These are phyloP conservation scores for Penicillium sp. DNA, from an alignment of 2,329 filamentous ascomycete genomes.

Conservation along the genomic window DNA sequence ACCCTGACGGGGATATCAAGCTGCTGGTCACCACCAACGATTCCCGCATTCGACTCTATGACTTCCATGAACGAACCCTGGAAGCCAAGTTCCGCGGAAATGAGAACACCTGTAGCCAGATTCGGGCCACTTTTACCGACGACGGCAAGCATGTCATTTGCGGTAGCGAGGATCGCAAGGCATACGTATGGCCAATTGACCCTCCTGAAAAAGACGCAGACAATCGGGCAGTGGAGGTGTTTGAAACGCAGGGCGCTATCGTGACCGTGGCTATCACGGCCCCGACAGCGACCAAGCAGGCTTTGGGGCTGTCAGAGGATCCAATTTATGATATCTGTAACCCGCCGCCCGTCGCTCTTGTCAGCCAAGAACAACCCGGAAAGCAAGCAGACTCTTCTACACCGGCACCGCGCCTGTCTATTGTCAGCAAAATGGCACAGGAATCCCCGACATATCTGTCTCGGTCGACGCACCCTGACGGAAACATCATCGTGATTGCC, in stretches of 20 bases:
- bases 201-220: constrained; percentile 63
- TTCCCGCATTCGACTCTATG: constrained; percentile 84
- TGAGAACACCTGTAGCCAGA: constrained; percentile 84
- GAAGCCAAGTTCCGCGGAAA: constrained; percentile 90
- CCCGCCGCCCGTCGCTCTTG: constrained; percentile 77
- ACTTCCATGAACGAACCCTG: constrained; percentile 73
- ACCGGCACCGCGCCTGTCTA: constrained; percentile 31
- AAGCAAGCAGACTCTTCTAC: constrained; percentile 39
- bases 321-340: constrained; percentile 97
- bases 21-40: constrained; percentile 92
- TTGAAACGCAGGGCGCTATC: constrained; percentile 82
- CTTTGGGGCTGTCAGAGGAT: constrained; percentile 76
- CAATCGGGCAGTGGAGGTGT: constrained; percentile 78
- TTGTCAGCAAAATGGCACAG: constrained; percentile 47
- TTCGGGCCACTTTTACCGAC: constrained; percentile 81
- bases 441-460: constrained; percentile 73
- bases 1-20: constrained; percentile 64
- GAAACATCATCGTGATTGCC: constrained; percentile 87
- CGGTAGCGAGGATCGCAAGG: constrained; percentile 83
- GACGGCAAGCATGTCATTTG: constrained; percentile 82
- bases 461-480: constrained; percentile 68
- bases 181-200: constrained; percentile 81
- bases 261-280: constrained; percentile 88
- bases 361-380: constrained; percentile 65
- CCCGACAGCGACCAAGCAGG: constrained; percentile 68